A percentile compares a stretch with the other conserved stretches of the same genome.
phyloP scores from a whole-genome alignment of 1,284 basidiomycete genomes.

The Erythrobasidium hasegawianum region DNA sequence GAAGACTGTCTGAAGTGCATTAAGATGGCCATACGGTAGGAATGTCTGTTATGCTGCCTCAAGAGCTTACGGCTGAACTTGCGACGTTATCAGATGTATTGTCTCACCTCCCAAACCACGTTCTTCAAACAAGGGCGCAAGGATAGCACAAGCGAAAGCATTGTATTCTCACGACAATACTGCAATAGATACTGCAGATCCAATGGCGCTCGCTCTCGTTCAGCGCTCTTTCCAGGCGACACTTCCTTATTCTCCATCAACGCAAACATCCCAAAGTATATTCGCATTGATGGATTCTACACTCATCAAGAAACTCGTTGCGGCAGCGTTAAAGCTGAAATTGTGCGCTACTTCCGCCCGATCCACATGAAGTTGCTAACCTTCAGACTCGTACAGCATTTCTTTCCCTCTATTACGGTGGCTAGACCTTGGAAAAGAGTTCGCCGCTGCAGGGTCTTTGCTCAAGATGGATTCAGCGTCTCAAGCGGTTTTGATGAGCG shows the following conservation, averaged over 20 bases:
- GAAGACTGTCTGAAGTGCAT: slow-evolving; percentile 24
- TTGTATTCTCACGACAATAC: slow-evolving; percentile 13
- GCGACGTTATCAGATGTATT: slow-evolving; percentile 19
- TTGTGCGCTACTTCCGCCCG: neutral
- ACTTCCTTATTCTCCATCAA: neutral
- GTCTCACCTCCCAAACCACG: slow-evolving; percentile 22
- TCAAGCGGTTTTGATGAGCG: slow-evolving; percentile 17
- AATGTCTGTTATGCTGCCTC: too few relatives aligned
- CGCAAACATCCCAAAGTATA: slow-evolving; percentile 3
- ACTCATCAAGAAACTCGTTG: slow-evolving; percentile 11
- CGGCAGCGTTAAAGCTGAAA: slow-evolving; percentile 13
- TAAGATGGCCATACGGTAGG: slow-evolving; percentile 21
- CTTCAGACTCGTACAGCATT: neutral
- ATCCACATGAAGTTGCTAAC: neutral
- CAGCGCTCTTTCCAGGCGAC: neutral
- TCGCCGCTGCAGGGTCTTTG: slow-evolving; percentile 1
- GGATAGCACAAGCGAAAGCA: slow-evolving; percentile 32
- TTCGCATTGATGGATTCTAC: neutral
- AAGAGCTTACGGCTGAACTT: too few relatives aligned
- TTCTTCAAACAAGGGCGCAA: slow-evolving; percentile 22
- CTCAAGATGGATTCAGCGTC: slow-evolving; percentile 14
- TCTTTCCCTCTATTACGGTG: slow-evolving; percentile 27
- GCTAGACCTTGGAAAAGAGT: slow-evolving; percentile 21
- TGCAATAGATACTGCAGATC: neutral
- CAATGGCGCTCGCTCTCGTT: neutral